phyloP scores from a whole-genome alignment of 495 filamentous ascomycete genomes.

The Hyaloscypha variabilis region DNA sequence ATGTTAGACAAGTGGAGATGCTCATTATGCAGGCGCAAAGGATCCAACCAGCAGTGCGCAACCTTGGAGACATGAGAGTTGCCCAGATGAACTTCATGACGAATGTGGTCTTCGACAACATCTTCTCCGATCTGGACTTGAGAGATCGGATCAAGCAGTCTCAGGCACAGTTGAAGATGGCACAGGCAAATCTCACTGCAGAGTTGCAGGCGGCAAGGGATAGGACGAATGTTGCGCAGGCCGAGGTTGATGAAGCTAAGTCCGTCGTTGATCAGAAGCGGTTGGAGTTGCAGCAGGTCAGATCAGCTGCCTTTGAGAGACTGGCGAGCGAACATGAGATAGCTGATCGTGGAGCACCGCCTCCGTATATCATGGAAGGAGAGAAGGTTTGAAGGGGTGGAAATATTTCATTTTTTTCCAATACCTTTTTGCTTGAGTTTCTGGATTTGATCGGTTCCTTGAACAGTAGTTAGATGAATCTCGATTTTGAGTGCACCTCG shows the following conservation, averaged over 20 bases:
- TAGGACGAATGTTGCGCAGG: constrained; percentile 28
- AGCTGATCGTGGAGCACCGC: background rate
- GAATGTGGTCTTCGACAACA: constrained; percentile 51
- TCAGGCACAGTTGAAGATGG: constrained; percentile 32
- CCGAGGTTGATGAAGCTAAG: constrained; percentile 30
- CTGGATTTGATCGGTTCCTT: too few relatives aligned
- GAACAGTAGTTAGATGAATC: too few relatives aligned
- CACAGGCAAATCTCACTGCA: constrained; percentile 26
- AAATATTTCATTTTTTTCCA: background rate
- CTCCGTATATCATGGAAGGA: background rate
- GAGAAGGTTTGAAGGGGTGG: background rate
- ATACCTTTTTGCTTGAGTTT: too few relatives aligned
- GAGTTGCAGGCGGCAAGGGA: constrained; percentile 27
- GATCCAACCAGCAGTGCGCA: constrained; percentile 32
- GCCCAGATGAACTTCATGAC: constrained; percentile 40
- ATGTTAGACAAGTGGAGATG: constrained; percentile 38
- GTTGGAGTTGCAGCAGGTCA: constrained; percentile 41
- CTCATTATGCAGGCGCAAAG: constrained; percentile 35
- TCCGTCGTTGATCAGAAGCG: constrained; percentile 36
- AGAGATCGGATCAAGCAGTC: constrained; percentile 48
- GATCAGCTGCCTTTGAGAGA: constrained; percentile 37
- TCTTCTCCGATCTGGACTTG: constrained; percentile 48
- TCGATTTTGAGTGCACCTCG: too few relatives aligned
- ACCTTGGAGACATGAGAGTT: constrained; percentile 33
- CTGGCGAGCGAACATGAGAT: constrained; percentile 1